A percentile compares a stretch with the other conserved stretches of the same genome.
Evolutionary conservation across 148 eudicot species (phyloP).

Genomic region (Persicaria maculosa): DNA sequence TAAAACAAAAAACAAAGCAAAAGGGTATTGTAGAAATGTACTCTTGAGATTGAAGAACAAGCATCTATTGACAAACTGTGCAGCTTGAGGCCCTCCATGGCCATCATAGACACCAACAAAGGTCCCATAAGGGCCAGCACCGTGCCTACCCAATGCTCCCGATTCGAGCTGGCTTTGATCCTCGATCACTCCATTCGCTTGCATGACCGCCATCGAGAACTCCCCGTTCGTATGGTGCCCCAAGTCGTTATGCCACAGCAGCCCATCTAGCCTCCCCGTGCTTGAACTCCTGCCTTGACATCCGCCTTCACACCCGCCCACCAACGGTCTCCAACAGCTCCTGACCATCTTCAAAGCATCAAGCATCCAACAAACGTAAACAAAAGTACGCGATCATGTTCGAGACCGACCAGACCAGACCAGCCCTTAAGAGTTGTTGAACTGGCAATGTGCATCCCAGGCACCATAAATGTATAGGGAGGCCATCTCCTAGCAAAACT

Average conservation of each 20-base stretch:
- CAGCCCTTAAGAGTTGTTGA: neutral
- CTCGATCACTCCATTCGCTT: slow-evolving; percentile 67
- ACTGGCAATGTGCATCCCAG: slow-evolving; percentile 19
- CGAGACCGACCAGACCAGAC: slow-evolving; percentile 7
- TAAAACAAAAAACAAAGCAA: neutral
- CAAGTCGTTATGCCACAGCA: slow-evolving; percentile 73
- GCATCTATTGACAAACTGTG: slow-evolving; percentile 47
- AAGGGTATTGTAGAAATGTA: slow-evolving; percentile 22
- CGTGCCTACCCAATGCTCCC: slow-evolving; percentile 41
- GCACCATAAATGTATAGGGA: slow-evolving; percentile 45
- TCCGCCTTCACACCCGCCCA: slow-evolving; percentile 27
- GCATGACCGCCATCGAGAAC: slow-evolving; percentile 82
- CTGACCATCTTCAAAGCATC: slow-evolving; percentile 37
- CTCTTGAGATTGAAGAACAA: slow-evolving; percentile 56
- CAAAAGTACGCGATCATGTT: neutral
- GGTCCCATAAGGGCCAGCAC: slow-evolving; percentile 57
- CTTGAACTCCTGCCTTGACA: slow-evolving; percentile 28
- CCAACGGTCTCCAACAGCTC: slow-evolving; percentile 65
- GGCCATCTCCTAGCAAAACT: slow-evolving; percentile 15
- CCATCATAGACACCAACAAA: slow-evolving; percentile 81
- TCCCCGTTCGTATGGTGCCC: slow-evolving; percentile 67
- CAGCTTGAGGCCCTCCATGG: slow-evolving; percentile 80
- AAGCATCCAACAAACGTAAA: neutral
- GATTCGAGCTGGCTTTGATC: slow-evolving; percentile 78
- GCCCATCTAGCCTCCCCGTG: slow-evolving; percentile 33